A percentile compares a stretch with the other conserved stretches of the same genome.
Conservation (phyloP, 306 rosid genomes). For the Cicer chorassanicum region DNA sequence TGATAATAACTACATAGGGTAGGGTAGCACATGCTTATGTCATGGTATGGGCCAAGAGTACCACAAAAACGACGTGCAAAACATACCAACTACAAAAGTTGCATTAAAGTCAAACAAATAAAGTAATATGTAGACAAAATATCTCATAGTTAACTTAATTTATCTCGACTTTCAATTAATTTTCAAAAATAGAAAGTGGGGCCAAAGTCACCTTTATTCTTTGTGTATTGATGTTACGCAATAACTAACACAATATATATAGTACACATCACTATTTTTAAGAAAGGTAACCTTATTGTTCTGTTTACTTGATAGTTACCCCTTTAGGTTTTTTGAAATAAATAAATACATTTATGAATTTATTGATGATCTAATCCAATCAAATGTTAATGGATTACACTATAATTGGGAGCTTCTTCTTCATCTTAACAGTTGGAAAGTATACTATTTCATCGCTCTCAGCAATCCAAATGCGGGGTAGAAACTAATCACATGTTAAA, state of each 20-base stretch:
- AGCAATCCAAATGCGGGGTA: slow-evolving; percentile 67
- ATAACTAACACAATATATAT: slow-evolving; percentile 47
- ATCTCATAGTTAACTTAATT: slow-evolving; percentile 45
- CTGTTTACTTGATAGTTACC: background rate
- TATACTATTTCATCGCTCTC: slow-evolving; percentile 66
- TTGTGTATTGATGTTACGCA: slow-evolving; percentile 50
- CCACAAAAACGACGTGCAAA: slow-evolving; percentile 39
- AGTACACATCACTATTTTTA: slow-evolving; percentile 24
- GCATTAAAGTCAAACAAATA: slow-evolving; percentile 37
- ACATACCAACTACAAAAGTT: slow-evolving; percentile 46
- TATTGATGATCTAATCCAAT: slow-evolving; percentile 33
- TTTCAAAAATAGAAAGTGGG: slow-evolving; percentile 27
- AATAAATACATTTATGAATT: too few species aligned
- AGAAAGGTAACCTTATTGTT: slow-evolving; percentile 29
- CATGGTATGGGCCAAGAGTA: slow-evolving; percentile 44
- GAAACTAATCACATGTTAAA: slow-evolving; percentile 7
- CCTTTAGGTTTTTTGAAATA: background rate
- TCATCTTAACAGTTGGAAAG: slow-evolving; percentile 90
- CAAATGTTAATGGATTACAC: slow-evolving; percentile 50
- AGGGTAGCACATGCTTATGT: slow-evolving; percentile 39
- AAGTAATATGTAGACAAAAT: slow-evolving; percentile 42
- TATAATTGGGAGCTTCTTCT: slow-evolving; percentile 67
- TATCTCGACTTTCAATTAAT: slow-evolving; percentile 46
- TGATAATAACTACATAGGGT: slow-evolving; percentile 8
- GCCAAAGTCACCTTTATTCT: slow-evolving; percentile 38